Evolutionary conservation across 257 asterid species (phyloP).

Genomic region (Striga asiatica): DNA sequence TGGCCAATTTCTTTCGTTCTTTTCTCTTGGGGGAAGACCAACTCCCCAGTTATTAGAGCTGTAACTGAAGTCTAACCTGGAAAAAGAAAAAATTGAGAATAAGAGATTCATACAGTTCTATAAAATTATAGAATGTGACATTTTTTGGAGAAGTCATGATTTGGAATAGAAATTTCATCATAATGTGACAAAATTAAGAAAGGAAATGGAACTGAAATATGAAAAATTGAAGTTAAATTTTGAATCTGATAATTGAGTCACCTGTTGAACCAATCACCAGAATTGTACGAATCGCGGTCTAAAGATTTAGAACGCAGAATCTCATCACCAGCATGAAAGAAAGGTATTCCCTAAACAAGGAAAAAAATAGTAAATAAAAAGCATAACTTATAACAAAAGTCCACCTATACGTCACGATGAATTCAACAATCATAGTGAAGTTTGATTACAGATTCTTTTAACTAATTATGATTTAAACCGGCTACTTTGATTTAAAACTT

Average conservation of each 20-base stretch:
- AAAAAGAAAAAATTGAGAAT: too few species aligned
- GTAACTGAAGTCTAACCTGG: conserved; percentile 95
- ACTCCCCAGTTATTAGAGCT: conserved; percentile 86
- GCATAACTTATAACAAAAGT: too few species aligned
- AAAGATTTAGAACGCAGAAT: conserved; percentile 90
- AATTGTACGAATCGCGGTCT: conserved; percentile 95
- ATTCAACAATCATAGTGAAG: too few species aligned
- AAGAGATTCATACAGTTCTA: conserved; percentile 2
- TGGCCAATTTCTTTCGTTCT: conserved; percentile 80
- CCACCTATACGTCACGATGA: too few species aligned
- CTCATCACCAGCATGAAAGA: conserved; percentile 96
- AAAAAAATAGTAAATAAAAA: conserved; percentile 7
- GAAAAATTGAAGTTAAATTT: neutral
- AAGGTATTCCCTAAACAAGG: conserved; percentile 69
- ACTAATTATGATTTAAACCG: too few species aligned
- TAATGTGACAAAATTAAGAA: too few species aligned
- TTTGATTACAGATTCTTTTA: too few species aligned
- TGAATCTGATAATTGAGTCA: conserved; percentile 13
- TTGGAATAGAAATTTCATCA: too few species aligned
- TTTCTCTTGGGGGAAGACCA: conserved; percentile 87
- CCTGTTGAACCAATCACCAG: conserved; percentile 99
- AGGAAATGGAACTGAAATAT: too few species aligned
- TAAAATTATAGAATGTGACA: too few species aligned
- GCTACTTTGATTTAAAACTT: too few species aligned
- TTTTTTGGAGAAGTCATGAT: too few species aligned